Evolutionary conservation across 148 eudicot genomes (phyloP).

Genomic region (Fallopia convolvulus): DNA sequence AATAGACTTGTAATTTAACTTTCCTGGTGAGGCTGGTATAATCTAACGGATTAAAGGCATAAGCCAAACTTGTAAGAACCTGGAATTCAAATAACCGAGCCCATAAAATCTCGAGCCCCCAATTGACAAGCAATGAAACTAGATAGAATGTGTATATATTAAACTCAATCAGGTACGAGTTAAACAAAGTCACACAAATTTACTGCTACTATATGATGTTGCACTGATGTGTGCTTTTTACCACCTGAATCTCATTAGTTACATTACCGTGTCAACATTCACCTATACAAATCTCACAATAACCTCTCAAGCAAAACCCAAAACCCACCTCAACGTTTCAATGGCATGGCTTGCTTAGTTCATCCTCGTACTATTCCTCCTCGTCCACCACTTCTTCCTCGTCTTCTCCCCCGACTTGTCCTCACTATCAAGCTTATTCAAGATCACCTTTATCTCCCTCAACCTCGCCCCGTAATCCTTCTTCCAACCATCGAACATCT

Average conservation of each 20-base stretch:
- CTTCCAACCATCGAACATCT: conserved; percentile 92
- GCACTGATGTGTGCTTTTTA: neutral
- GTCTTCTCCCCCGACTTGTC: conserved; percentile 42
- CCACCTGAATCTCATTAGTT: neutral
- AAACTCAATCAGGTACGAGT: neutral
- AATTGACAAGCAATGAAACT: neutral
- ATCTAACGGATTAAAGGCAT: too few relatives aligned
- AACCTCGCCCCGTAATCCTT: conserved; percentile 79
- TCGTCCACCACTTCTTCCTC: conserved; percentile 90
- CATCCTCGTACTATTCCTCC: conserved; percentile 68
- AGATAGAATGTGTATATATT: conserved; percentile 1
- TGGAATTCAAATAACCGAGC: too few relatives aligned
- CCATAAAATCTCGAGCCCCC: too few relatives aligned
- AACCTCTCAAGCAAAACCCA: neutral
- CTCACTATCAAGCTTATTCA: conserved; percentile 68
- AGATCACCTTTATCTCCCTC: conserved; percentile 77
- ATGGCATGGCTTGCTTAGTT: conserved; percentile 9
- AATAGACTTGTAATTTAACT: too few relatives aligned
- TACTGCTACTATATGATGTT: neutral
- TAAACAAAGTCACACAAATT: conserved; percentile 5
- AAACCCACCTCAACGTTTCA: neutral
- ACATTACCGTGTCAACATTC: neutral
- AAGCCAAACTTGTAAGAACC: too few relatives aligned
- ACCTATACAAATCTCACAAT: conserved; percentile 4
- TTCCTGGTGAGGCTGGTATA: too few relatives aligned